Evolutionary conservation across 371 early-diverging fungal genomes (phyloP), one percentile per base, ranked within the genome.

Genomic region (Sporodiniella umbellata): DNA sequence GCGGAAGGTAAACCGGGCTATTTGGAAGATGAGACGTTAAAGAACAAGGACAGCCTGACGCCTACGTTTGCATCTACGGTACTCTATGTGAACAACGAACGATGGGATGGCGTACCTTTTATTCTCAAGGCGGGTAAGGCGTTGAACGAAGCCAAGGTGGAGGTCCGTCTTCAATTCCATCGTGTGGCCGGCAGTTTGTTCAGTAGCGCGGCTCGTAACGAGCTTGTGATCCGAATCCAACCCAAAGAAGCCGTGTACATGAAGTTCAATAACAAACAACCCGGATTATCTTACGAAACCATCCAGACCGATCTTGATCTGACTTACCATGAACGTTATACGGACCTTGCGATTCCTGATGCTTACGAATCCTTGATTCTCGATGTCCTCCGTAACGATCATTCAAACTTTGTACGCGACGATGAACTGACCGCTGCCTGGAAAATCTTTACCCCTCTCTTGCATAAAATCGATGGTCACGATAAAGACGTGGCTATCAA

Each of bases 51-150:
- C 31, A 79, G 79, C 49, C 81, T 80, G 43, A 92, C 94, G 10
- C 95, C 99, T 7, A 98, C 99, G 1, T 98, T 87, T 72, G 98
- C 99, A 2, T 89, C 91, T 6, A 78, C 86, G 15, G 92, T 87
- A 1, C 68, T 94, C 53, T 81, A 77, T 53, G 89, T 98, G 55
- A 77, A 95, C 58, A 98, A 95, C 51, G 95, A 95, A 18, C 89
- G 97, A 24, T 98, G 99, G 99, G 80, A 85, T 15, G 93, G 94
- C 21, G 98, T 98, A 25, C 99, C 99, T 4, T 96, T 96, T 68
- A 90, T 98, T 40, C 72, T 97, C 54, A 95, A 93, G 79, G 90
- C 93, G 35, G 99, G 98, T 44, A 98, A 98, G 68, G 99, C 97
- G 8, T 70, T 98, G 37, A 84, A 97, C 61, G 92, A 93, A 48